Evolutionary conservation across 805 yeast species (phyloP).

Genomic region (Cyberlindnera lachancei): DNA sequence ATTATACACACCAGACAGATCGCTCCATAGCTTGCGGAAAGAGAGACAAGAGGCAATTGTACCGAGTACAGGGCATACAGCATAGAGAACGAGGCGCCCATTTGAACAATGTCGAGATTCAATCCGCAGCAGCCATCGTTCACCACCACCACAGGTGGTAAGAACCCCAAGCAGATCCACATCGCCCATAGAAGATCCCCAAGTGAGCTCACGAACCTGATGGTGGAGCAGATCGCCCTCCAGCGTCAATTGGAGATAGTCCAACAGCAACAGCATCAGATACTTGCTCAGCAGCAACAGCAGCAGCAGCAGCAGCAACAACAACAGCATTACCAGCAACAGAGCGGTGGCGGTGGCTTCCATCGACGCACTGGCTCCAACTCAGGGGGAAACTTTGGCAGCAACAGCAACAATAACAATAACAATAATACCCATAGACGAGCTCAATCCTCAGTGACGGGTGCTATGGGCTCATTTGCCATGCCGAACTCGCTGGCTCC

Average conservation of each 20-base stretch:
- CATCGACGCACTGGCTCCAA: slow-evolving; percentile 1
- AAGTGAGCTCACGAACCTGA: slow-evolving; percentile 85
- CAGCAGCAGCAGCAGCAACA: slow-evolving; percentile 28
- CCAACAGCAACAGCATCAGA: slow-evolving; percentile 87
- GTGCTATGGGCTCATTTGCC: slow-evolving; percentile 27
- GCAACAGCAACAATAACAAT: too few relatives aligned
- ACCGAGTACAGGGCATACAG: too few relatives aligned
- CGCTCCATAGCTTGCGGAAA: too few relatives aligned
- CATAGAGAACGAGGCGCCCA: too few relatives aligned
- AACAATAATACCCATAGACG: slow-evolving; percentile 33
- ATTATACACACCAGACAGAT: too few relatives aligned
- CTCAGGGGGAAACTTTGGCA: neutral
- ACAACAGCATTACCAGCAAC: slow-evolving; percentile 17
- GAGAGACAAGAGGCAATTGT: too few relatives aligned
- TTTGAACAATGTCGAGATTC: slow-evolving; percentile 7
- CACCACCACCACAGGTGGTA: slow-evolving; percentile 31
- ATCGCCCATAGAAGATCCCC: slow-evolving; percentile 97
- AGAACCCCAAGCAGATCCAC: slow-evolving; percentile 59
- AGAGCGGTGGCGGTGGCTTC: neutral
- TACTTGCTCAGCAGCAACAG: slow-evolving; percentile 52
- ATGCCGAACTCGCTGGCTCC: slow-evolving; percentile 19
- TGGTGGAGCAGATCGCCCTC: slow-evolving; percentile 81
- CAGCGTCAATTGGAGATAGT: slow-evolving; percentile 90
- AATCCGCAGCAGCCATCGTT: slow-evolving; percentile 16
- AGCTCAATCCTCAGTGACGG: slow-evolving; percentile 37